Evolutionary conservation across 805 yeast genomes (phyloP).

Genomic region (Metschnikowia gelsemii): DNA sequence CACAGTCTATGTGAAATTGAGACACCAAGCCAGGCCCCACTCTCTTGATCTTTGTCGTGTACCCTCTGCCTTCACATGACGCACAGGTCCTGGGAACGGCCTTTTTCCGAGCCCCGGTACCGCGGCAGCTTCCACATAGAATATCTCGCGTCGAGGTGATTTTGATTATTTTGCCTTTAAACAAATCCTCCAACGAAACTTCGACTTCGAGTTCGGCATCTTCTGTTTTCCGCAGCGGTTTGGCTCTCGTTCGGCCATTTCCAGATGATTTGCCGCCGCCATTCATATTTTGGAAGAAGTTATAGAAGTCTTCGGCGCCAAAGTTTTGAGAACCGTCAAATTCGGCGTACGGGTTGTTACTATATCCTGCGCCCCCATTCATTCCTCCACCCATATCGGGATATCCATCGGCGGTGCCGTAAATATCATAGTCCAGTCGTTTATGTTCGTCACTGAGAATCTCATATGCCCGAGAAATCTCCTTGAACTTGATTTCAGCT

Average conservation of each 20-base stretch:
- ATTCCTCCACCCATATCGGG: slow-evolving; percentile 16
- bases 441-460: slow-evolving; percentile 67
- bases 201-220: slow-evolving; percentile 68
- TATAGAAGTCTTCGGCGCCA: slow-evolving; percentile 73
- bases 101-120: slow-evolving; percentile 67
- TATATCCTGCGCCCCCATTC: slow-evolving; percentile 10
- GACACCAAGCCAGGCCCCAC: slow-evolving; percentile 77
- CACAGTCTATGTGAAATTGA: slow-evolving; percentile 59
- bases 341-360: slow-evolving; percentile 42
- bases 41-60: slow-evolving; percentile 55
- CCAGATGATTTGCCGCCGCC: slow-evolving; percentile 18
- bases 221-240: slow-evolving; percentile 45
- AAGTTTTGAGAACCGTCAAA: slow-evolving; percentile 37
- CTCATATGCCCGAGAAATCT: slow-evolving; percentile 83
- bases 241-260: slow-evolving; percentile 4
- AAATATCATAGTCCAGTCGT: slow-evolving; percentile 57
- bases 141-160: slow-evolving; percentile 69
- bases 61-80: slow-evolving; percentile 73
- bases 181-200: slow-evolving; percentile 70
- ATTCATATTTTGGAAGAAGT: slow-evolving; percentile 56
- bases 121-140: slow-evolving; percentile 71
- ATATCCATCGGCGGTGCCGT: slow-evolving; percentile 43
- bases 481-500: slow-evolving; percentile 80
- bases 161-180: slow-evolving; percentile 77
- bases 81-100: slow-evolving; percentile 59